These are phyloP conservation scores for Plectosphaerella cucumerina DNA, from an alignment of 2,329 filamentous ascomycete species.

Conservation along the genomic window DNA sequence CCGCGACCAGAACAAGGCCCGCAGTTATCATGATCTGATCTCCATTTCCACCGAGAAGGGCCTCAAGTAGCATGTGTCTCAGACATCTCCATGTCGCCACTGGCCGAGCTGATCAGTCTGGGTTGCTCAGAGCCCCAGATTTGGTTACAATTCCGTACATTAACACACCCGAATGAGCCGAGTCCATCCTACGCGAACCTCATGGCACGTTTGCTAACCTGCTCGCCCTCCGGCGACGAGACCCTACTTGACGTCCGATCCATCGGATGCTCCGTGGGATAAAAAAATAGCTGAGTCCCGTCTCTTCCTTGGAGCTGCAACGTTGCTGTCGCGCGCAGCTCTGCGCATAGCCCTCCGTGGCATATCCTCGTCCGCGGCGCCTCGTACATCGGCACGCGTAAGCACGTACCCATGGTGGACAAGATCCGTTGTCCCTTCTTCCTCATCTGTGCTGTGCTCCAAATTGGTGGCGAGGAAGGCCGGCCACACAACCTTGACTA, in stretches of 20 bases:
- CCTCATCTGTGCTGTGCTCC: neutral
- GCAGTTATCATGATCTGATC: too few species aligned
- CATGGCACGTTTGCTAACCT: neutral
- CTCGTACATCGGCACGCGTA: neutral
- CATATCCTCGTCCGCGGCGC: neutral
- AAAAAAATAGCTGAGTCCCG: constrained; percentile 2
- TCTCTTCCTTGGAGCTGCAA: neutral
- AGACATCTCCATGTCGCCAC: too few species aligned
- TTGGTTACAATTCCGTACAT: too few species aligned
- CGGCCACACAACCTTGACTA: constrained; percentile 2
- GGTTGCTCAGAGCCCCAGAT: too few species aligned
- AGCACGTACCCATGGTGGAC: neutral
- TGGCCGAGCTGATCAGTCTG: too few species aligned
- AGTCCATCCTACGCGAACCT: neutral
- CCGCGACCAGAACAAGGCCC: too few species aligned
- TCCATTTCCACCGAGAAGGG: too few species aligned
- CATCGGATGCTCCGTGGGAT: neutral
- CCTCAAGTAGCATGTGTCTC: too few species aligned
- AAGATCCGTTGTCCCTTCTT: neutral
- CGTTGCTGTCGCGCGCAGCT: neutral
- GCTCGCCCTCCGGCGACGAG: neutral
- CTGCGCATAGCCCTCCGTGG: neutral
- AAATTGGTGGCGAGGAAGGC: neutral
- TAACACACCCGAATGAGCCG: too few species aligned
- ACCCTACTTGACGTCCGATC: neutral